Conservation (phyloP, 1,284 basidiomycete genomes). For the Cutaneotrichosporon curvatum region DNA sequence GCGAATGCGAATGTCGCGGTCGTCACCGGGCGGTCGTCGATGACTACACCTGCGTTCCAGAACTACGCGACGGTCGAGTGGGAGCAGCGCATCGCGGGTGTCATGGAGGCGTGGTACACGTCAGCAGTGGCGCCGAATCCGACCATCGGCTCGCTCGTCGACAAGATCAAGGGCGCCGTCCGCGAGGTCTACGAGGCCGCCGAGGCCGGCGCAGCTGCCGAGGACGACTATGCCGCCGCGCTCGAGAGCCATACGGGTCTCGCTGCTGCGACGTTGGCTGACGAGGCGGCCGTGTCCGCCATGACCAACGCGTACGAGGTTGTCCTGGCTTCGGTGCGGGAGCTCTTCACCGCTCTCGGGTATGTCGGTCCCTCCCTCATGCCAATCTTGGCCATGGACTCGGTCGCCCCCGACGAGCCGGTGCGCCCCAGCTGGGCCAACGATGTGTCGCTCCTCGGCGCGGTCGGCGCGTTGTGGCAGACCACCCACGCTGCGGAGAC, state of each 20-base stretch:
- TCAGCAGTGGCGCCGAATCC: slow-evolving; percentile 3
- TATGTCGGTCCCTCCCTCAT: slow-evolving; percentile 39
- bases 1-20: too few relatives aligned
- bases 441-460: slow-evolving; percentile 35
- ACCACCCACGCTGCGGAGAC: slow-evolving; percentile 21
- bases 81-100: slow-evolving; percentile 16
- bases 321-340: slow-evolving; percentile 25
- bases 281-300: slow-evolving; percentile 25
- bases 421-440: slow-evolving; percentile 33
- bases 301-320: slow-evolving; percentile 12
- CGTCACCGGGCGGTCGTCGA: slow-evolving; percentile 3
- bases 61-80: slow-evolving; percentile 6
- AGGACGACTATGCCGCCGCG: slow-evolving; percentile 35
- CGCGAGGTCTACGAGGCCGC: slow-evolving; percentile 36
- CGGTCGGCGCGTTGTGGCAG: slow-evolving; percentile 30
- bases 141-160: slow-evolving; percentile 23
- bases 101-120: slow-evolving; percentile 13
- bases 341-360: slow-evolving; percentile 34
- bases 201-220: slow-evolving; percentile 34
- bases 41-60: neutral
- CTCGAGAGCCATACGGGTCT: slow-evolving; percentile 20
- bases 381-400: slow-evolving; percentile 6
- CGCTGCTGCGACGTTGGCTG: slow-evolving; percentile 24
- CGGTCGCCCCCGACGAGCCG: slow-evolving; percentile 20
- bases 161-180: slow-evolving; percentile 30